Evolutionary conservation across 2,329 filamentous ascomycete genomes (phyloP), one percentile per base, ranked within the genome.

Genomic region (Septoria linicola): DNA sequence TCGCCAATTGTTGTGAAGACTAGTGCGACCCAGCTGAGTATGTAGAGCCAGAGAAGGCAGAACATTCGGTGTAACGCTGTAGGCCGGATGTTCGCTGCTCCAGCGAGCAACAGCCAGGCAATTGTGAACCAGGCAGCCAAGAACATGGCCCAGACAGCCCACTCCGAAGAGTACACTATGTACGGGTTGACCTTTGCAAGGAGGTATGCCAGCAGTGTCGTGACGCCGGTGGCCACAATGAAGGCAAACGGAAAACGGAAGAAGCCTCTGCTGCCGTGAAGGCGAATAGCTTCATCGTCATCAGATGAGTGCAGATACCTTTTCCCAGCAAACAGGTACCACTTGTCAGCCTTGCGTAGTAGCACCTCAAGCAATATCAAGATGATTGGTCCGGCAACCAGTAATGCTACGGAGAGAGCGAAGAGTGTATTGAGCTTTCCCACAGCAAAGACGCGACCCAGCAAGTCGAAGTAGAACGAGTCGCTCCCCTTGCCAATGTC

Each of bases 381-480:
- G 2, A 86, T 73, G 39, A 97, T 68, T 1, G 92, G 92, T 0
- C 87, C 83, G 16, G 85, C 84, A 16, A 95, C 84, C 16, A 97
- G 81, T 10, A 97, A 72, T 1, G 88, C 87, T 21, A 97, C 79
- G 4, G 89, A 91, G 72, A 93, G 83, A 3, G 89, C 90, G 70
- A 97, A 97, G 51, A 97, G 78, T 6, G 88, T 90, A 57, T 87
- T 82, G 32, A 96, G 77, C 40, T 80, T 79, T 65, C 96, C 88
- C 2, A 95, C 77, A 13, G 86, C 88, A 68, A 96, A 90, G 1
- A 77, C 77, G 49, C 78, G 80, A 36, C 92, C 93, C 59, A 95
- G 92, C 6, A 97, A 72, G 66, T 97, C 93, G 65, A 97, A 97
- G 89, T 91, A 99, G 11, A 97, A 89, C 23, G 84, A 88, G 53